phyloP scores from a whole-genome alignment of 1,284 basidiomycete species.

The Cryptococcus maquisensis region DNA sequence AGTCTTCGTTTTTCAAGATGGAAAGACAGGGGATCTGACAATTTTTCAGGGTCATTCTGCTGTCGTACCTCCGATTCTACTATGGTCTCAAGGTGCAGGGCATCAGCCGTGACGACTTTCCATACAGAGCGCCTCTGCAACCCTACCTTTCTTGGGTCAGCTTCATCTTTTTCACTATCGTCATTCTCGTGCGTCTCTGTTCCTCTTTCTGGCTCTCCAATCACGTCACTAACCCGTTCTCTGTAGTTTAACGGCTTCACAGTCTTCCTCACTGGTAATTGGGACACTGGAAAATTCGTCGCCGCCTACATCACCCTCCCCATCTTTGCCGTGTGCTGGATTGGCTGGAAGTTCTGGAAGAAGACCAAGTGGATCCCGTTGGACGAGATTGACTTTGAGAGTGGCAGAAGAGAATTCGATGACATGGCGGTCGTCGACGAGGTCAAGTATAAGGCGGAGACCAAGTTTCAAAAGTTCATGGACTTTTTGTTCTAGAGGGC shows the following conservation, averaged over 20 bases:
- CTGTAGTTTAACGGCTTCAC: neutral
- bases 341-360: slow-evolving; percentile 59
- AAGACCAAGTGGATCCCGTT: slow-evolving; percentile 55
- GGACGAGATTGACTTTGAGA: slow-evolving; percentile 60
- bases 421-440: slow-evolving; percentile 55
- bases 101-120: slow-evolving; percentile 55
- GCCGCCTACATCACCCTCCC: neutral
- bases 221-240: no score
- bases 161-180: slow-evolving; percentile 3
- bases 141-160: slow-evolving; percentile 49
- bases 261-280: neutral
- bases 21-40: slow-evolving; percentile 6
- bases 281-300: neutral
- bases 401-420: slow-evolving; percentile 60
- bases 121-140: slow-evolving; percentile 58
- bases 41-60: slow-evolving; percentile 56
- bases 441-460: slow-evolving; percentile 22
- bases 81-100: slow-evolving; percentile 60
- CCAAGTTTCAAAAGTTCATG: slow-evolving; percentile 21
- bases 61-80: slow-evolving; percentile 70
- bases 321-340: slow-evolving; percentile 45
- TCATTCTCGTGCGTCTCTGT: neutral
- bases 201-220: no score
- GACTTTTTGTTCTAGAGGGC: slow-evolving; percentile 51
- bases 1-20: slow-evolving; percentile 54